Evolutionary conservation across 805 yeast genomes (phyloP).

Genomic region (Wickerhamomyces sydowiorum): DNA sequence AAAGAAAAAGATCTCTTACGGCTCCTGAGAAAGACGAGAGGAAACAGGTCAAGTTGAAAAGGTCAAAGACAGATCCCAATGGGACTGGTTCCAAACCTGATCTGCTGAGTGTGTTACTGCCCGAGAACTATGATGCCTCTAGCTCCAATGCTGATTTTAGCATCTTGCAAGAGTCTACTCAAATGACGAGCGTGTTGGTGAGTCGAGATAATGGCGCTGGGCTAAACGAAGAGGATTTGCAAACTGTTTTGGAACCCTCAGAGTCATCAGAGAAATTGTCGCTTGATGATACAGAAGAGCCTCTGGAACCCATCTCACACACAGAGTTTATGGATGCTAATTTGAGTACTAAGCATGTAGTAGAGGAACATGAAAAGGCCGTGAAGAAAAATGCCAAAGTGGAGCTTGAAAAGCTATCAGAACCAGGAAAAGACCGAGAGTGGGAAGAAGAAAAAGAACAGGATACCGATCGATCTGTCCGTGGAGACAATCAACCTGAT

Average conservation of each 20-base stretch:
- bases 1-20: conserved; percentile 2
- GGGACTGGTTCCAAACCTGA: not conserved
- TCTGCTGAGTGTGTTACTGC: conserved; percentile 5
- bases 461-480: too few relatives aligned
- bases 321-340: too few relatives aligned
- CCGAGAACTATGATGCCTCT: conserved; percentile 5
- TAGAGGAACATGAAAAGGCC: too few relatives aligned
- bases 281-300: too few relatives aligned
- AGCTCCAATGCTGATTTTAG: conserved; percentile 2
- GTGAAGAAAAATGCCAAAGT: too few relatives aligned
- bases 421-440: too few relatives aligned
- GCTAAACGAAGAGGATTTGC: not conserved
- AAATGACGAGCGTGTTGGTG: not conserved
- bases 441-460: too few relatives aligned
- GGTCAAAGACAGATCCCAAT: conserved; percentile 5
- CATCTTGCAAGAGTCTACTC: not conserved
- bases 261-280: too few relatives aligned
- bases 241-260: not conserved
- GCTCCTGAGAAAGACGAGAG: not conserved
- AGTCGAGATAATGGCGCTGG: not conserved
- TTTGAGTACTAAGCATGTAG: too few relatives aligned
- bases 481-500: too few relatives aligned
- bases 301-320: too few relatives aligned
- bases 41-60: not conserved
- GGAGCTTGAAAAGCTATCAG: too few relatives aligned